Percentiles rank a stretch among this genome's conserved stretches.
These are phyloP conservation scores for Trichoderma pleuroti DNA, from an alignment of 2,329 filamentous ascomycete genomes.

Conservation along the genomic window DNA sequence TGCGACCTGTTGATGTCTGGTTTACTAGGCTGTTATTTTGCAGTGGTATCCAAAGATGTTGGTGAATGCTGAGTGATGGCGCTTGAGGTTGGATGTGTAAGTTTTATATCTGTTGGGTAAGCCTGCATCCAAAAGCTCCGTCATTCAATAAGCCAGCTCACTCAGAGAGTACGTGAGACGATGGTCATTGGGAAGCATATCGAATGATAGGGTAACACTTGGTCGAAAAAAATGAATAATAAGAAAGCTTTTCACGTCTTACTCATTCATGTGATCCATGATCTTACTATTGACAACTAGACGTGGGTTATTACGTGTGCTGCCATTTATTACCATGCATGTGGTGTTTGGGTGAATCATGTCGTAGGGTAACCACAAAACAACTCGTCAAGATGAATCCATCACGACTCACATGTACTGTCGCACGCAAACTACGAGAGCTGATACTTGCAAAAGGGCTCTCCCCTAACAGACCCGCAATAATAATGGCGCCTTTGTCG, in stretches of 20 bases:
- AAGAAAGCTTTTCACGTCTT: neutral
- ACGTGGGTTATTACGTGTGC: neutral
- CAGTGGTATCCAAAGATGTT: neutral
- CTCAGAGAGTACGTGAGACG: neutral
- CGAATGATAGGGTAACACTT: neutral
- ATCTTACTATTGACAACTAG: neutral
- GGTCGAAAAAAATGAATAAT: neutral
- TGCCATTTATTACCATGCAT: neutral
- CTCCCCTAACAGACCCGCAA: slow-evolving; percentile 8
- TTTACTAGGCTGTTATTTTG: too few species aligned
- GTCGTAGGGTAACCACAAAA: neutral
- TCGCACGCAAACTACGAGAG: neutral
- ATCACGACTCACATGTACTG: neutral
- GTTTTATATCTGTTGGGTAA: neutral
- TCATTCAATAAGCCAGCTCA: neutral
- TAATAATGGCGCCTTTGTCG: neutral
- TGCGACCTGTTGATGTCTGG: neutral
- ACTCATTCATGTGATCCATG: neutral
- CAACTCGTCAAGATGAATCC: neutral
- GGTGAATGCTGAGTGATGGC: neutral
- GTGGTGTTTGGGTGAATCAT: too few species aligned
- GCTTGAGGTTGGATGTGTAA: neutral
- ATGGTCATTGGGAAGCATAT: fast-evolving
- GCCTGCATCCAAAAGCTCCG: neutral
- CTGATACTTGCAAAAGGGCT: neutral